A percentile compares a stretch with the other conserved stretches of the same genome.
phyloP scores from a whole-genome alignment of 495 filamentous ascomycete genomes.

The Melanomma pulvis-pyrius region DNA sequence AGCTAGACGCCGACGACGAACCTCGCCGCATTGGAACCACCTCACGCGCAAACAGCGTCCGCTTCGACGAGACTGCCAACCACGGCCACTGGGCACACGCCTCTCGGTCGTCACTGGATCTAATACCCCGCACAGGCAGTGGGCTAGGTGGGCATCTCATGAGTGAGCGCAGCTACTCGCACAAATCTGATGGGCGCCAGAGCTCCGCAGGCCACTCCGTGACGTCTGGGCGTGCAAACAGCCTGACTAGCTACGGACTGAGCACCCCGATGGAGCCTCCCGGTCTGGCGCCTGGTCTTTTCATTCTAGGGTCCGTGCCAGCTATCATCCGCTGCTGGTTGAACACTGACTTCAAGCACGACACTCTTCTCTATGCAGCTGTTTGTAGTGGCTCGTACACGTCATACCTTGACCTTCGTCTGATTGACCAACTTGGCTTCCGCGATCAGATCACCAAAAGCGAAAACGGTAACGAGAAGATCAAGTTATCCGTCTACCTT shows the following conservation, averaged over 20 bases:
- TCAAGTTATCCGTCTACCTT: conserved; percentile 81
- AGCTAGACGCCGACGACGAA: conserved; percentile 86
- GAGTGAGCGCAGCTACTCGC: conserved; percentile 86
- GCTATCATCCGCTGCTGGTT: conserved; percentile 97
- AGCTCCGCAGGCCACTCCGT: conserved; percentile 79
- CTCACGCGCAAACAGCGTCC: conserved; percentile 94
- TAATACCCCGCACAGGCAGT: conserved; percentile 77
- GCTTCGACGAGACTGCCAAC: conserved; percentile 96
- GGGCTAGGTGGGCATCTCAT: conserved; percentile 79
- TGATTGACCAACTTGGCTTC: conserved; percentile 73
- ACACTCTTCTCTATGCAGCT: conserved; percentile 84
- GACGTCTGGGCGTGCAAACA: conserved; percentile 78
- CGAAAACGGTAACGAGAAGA: conserved; percentile 61
- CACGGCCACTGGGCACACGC: conserved; percentile 87
- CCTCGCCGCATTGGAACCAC: conserved; percentile 75
- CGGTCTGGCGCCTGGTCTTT: conserved; percentile 79
- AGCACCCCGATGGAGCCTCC: conserved; percentile 64
- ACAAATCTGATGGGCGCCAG: conserved; percentile 95
- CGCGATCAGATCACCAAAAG: conserved; percentile 66
- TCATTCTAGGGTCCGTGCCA: conserved; percentile 81
- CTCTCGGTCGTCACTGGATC: conserved; percentile 76
- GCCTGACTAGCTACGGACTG: conserved; percentile 70
- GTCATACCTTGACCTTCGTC: conserved; percentile 71
- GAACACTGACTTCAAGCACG: conserved; percentile 80
- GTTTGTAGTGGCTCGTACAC: conserved; percentile 89